Evolutionary conservation across 2,329 filamentous ascomycete species (phyloP), one percentile per base, ranked within the genome.

Genomic region (Sclerotinia trifoliorum): DNA sequence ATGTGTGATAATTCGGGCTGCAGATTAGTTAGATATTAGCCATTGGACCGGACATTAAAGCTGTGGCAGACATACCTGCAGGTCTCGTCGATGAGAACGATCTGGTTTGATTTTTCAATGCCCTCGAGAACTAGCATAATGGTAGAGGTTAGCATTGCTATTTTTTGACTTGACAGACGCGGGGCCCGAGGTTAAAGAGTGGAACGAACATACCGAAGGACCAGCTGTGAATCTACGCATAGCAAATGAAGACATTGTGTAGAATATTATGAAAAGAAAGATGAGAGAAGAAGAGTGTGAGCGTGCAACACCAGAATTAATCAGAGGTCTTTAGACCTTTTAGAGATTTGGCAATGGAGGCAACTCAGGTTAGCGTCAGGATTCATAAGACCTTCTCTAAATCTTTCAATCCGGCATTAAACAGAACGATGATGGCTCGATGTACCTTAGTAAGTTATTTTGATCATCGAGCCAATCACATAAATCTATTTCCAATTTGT

Each of bases 61-160:
- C 10, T 32, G 68, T 69, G 66, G 69, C 60, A 48, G 68, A 65
- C 88, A 78, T 87, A 92, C 90, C 89, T 76, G 88, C 90, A 74
- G 92, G 88, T 77, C 90, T 88, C 72, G 94, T 94, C 72, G 92
- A 93, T 71, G 94, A 96, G 83, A 99, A 98, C 70, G 88, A 84
- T 81, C 94, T 87, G 77, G 85, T 84, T 78, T 91, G 87, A 76
- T 83, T 84, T 80, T 85, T 86, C 75, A 78, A 75, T 75, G 76
- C 75, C 73, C 72, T 78, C 70, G 77, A 75, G 64, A 78, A 61
- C 77, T 78, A 65, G 42, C 69, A 58, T 70, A 49, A 69, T 66
- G 54, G n/a, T 32, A 52, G 68, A 19, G n/a, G 71, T 74, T 67
- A 75, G 72, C 69, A 71, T 73, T 65, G 56, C 62, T 57, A 58